A percentile compares a stretch with the other conserved stretches of the same genome.
These are phyloP conservation scores for Fusarium agapanthi DNA, from an alignment of 2,329 filamentous ascomycete genomes.

Conservation along the genomic window DNA sequence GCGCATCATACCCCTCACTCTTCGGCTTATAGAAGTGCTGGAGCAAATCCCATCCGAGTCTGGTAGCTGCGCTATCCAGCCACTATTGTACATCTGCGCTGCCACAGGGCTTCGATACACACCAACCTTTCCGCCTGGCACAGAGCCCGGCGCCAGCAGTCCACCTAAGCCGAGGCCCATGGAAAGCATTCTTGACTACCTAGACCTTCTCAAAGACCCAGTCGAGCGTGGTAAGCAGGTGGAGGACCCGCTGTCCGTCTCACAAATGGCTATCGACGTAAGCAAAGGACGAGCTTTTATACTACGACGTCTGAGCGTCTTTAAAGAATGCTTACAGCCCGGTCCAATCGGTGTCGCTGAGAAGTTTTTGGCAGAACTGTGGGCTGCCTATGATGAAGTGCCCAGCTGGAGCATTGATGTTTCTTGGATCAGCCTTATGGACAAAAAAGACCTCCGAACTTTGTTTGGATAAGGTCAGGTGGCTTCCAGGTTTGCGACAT, in stretches of 20 bases:
- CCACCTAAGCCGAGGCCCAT: neutral
- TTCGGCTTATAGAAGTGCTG: neutral
- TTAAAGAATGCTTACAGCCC: neutral
- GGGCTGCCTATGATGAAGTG: neutral
- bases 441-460: neutral
- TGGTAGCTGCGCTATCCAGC: neutral
- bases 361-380: neutral
- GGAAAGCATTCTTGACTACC: neutral
- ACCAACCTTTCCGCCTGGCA: fast-evolving
- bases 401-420: neutral
- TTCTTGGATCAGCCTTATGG: neutral
- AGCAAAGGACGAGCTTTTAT: neutral
- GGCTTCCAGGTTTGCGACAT: no score
- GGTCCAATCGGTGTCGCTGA: neutral
- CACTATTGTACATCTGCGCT: neutral
- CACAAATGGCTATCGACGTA: neutral
- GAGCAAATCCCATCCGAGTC: neutral
- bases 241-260: neutral
- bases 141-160: fast-evolving
- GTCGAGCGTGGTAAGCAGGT: neutral
- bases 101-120: neutral
- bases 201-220: neutral
- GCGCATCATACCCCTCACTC: neutral
- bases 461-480: neutral
- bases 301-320: neutral